Base-by-base conservation (phyloP, 345 rosid species). In the Salix suchowensis region DNA sequence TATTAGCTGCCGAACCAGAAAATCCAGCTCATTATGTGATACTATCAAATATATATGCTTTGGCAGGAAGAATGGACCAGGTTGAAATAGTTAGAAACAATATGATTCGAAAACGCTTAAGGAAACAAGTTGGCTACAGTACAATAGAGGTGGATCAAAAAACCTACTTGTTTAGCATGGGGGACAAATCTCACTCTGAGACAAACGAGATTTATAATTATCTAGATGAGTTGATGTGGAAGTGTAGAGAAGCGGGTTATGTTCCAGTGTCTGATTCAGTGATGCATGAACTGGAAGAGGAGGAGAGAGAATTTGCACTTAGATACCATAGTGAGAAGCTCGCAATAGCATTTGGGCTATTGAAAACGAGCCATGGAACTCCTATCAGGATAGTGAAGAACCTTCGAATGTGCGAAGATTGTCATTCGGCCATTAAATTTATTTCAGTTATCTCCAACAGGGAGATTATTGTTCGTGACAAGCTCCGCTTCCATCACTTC, bases 11-110 rank as follows among this genome's bases (percentile, higher is more conserved):
- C 2, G 97, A 94, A 65, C 97, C 97, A 12, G 91, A 91, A 48
- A 94, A 94, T 85, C 97, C 96, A 0, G 92, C 93, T n/a, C 98
- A 94, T 67, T 92, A 90, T 75, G 94, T 94, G 71, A 87, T 88
- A 91, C 92, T 94, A 70, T 94, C 97, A 4, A 92, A 94, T 79
- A 86, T 92, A 39, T 89, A 87, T 71, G 98, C 97, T 5, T 78
- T 88, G 82, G 92, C 92, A 36, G 98, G 97, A 65, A 85, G 81
- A 77, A 84, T 86, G 82, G 94, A 91, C 67, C 79, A 86, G 70
- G 97, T 91, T 34, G 90, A 92, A 83, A 68, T 68, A 71, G 75
- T 91, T 28, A 83, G 97, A 76, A 87, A 90, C 82, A 78, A 78
- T 46, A 94, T 94, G 98, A 89, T 88, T 15, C 76, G 74, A 64